Conservation (phyloP, 257 asterid species). For the Scutellaria galericulata region DNA sequence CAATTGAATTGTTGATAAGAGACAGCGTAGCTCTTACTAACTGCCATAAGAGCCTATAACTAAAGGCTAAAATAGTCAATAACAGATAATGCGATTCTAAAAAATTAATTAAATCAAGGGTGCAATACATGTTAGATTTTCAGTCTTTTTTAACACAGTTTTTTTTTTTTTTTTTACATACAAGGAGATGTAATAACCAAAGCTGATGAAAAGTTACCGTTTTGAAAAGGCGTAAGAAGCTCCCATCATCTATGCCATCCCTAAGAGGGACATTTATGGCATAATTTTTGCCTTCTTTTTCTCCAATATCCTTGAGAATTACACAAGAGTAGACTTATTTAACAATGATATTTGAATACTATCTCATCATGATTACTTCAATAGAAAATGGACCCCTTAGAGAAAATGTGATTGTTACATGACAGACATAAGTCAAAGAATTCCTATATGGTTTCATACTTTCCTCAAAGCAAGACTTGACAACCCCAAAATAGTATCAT, state of each 20-base stretch:
- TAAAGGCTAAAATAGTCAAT: too few species aligned
- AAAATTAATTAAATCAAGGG: too few species aligned
- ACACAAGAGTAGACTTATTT: constrained; percentile 33
- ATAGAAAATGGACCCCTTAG: background rate
- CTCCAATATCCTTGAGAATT: constrained; percentile 89
- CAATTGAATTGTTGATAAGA: too few species aligned
- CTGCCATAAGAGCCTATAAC: background rate
- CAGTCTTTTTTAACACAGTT: too few species aligned
- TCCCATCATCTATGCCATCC: constrained; percentile 93
- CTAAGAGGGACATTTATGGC: constrained; percentile 97
- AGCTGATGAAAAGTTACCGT: constrained; percentile 53
- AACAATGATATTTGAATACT: constrained; percentile 27
- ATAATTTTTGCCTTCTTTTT: constrained; percentile 90
- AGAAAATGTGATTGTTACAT: constrained; percentile 13
- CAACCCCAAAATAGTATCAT: background rate
- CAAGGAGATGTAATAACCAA: constrained; percentile 4
- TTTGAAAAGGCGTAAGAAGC: constrained; percentile 87
- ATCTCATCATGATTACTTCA: constrained; percentile 9
- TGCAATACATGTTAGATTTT: too few species aligned
- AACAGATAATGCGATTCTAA: too few species aligned
- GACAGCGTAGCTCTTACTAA: background rate
- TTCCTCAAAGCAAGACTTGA: too few species aligned
- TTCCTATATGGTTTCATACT: too few species aligned
- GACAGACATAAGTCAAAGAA: background rate
- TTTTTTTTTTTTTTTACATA: too few species aligned